These are phyloP conservation scores for Cyclotella baltica DNA, from an alignment of 108 stramenopile species.

Conservation along the genomic window DNA sequence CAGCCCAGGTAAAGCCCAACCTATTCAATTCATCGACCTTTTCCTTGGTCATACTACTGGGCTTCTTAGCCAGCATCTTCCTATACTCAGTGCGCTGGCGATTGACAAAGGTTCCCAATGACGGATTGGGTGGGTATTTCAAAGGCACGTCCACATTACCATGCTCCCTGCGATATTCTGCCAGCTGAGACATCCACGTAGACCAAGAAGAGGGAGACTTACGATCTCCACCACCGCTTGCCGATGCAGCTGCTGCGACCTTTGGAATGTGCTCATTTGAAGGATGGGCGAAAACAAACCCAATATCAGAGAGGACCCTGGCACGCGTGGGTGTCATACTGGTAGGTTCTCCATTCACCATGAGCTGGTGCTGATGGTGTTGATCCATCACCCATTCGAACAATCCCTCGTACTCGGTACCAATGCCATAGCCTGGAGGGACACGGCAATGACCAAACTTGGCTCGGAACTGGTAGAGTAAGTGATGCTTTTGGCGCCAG, in stretches of 20 bases:
- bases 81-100: slow-evolving; percentile 43
- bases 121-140: slow-evolving; percentile 53
- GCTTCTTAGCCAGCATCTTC: slow-evolving; percentile 42
- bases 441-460: slow-evolving; percentile 48
- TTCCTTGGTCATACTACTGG: slow-evolving; percentile 37
- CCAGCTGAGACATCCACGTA: slow-evolving; percentile 20
- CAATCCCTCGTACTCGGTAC: slow-evolving; percentile 43
- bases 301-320: slow-evolving; percentile 22
- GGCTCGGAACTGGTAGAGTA: slow-evolving; percentile 32
- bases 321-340: slow-evolving; percentile 40
- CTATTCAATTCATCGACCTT: slow-evolving; percentile 35
- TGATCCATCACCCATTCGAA: slow-evolving; percentile 42
- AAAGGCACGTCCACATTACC: slow-evolving; percentile 50
- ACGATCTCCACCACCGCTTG: background rate
- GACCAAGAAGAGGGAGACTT: slow-evolving; percentile 3
- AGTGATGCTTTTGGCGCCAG: slow-evolving; percentile 34
- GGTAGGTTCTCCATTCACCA: slow-evolving; percentile 23
- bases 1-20: slow-evolving; percentile 46
- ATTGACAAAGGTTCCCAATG: slow-evolving; percentile 49
- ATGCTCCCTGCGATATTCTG: slow-evolving; percentile 22
- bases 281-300: slow-evolving; percentile 14
- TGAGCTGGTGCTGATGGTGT: slow-evolving; percentile 25
- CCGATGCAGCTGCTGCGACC: background rate
- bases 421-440: slow-evolving; percentile 43
- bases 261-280: background rate